phyloP scores from a whole-genome alignment of 2,329 filamentous ascomycete genomes.

The Ramularia collo-cygni region DNA sequence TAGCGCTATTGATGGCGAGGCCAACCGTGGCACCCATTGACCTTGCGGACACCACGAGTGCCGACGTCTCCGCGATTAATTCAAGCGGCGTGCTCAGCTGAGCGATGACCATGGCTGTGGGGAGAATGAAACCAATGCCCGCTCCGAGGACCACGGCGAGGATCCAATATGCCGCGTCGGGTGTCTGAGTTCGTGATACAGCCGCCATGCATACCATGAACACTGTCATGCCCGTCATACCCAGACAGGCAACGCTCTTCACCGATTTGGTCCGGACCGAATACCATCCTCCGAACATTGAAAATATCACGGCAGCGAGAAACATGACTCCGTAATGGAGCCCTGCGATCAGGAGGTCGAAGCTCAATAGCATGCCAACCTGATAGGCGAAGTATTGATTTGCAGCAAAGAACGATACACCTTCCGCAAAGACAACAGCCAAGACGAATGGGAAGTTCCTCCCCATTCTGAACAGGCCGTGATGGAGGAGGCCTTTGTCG shows the following conservation, averaged over 20 bases:
- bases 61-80: constrained; percentile 16
- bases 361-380: constrained; percentile 6
- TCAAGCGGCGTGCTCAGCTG: constrained; percentile 17
- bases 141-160: constrained; percentile 12
- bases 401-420: not conserved
- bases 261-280: no score
- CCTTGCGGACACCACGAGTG: constrained; percentile 8
- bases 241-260: constrained; percentile 12
- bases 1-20: constrained; percentile 36
- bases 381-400: not conserved
- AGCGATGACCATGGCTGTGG: constrained; percentile 16
- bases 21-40: constrained; percentile 31
- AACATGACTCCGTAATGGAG: not conserved
- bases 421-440: constrained; percentile 15
- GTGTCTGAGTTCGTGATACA: constrained; percentile 11
- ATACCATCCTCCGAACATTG: no score
- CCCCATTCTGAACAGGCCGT: constrained; percentile 16
- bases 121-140: constrained; percentile 16
- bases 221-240: constrained; percentile 9
- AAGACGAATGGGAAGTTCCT: constrained; percentile 14
- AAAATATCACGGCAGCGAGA: no score
- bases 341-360: constrained; percentile 4
- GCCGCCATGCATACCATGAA: constrained; percentile 14
- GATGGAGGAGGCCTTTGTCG: constrained; percentile 13
- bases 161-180: constrained; percentile 12